Conservation (phyloP, 2,329 filamentous ascomycete genomes). For the Diaporthe batatas region DNA sequence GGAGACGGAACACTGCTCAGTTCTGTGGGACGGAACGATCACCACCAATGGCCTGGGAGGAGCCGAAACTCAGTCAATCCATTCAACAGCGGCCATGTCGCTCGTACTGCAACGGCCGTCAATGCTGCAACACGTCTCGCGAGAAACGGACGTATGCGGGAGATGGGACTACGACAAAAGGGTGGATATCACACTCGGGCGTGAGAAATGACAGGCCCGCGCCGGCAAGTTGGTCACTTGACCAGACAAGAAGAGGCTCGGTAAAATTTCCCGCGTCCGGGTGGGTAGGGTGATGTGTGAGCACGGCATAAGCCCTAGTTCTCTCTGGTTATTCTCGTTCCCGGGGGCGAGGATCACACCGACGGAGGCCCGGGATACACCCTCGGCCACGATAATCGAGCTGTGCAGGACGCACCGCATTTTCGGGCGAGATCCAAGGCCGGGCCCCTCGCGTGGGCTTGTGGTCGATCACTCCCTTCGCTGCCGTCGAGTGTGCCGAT, state of each 20-base stretch:
- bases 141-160: neutral
- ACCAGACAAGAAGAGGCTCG: constrained; percentile 8
- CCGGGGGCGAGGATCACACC: constrained; percentile 7
- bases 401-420: constrained; percentile 34
- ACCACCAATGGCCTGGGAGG: constrained; percentile 5
- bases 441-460: constrained; percentile 9
- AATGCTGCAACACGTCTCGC: constrained; percentile 4
- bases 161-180: neutral
- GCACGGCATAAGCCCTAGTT: constrained; percentile 32
- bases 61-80: constrained; percentile 9
- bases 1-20: neutral
- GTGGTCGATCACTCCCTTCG: neutral
- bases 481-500: neutral
- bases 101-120: constrained; percentile 5
- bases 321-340: constrained; percentile 1
- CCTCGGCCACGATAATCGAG: constrained; percentile 22
- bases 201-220: constrained; percentile 6
- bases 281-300: constrained; percentile 19
- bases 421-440: constrained; percentile 31
- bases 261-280: constrained; percentile 22
- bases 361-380: constrained; percentile 6
- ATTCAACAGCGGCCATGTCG: constrained; percentile 7
- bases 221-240: constrained; percentile 25
- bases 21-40: constrained; percentile 1
- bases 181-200: neutral